Base-by-base conservation (phyloP, 208 protist genomes). In the Trichomonas vaginalis region DNA sequence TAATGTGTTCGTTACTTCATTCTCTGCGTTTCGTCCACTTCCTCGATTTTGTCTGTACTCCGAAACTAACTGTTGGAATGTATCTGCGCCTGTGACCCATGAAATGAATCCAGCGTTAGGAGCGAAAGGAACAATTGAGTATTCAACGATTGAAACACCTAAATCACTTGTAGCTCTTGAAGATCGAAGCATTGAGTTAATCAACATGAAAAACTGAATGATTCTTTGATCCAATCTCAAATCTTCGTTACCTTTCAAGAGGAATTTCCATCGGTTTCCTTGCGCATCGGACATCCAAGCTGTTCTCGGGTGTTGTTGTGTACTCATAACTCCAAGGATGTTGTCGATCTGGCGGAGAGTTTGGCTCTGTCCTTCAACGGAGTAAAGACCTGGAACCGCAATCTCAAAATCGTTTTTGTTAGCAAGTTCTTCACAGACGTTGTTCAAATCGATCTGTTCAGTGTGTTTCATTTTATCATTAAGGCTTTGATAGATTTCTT, bases 241-340 rank as follows among this genome's bases (percentile, higher is more conserved):
- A 88, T 96, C 95, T 96, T 96, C 95, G 37, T 96, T 80, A 27
- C 95, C 95, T 51, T 96, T 96, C 37, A 96, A 51, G 9, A 96
- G 40, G 62, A 96, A 96, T n/a, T 49, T 51, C 56, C 70, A 96
- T 37, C 56, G 23, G 47, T 49, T 80, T 12, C 62, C 95, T 45
- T 96, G 61, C 9, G 9, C 90, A 17, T 82, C 95, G 14, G 4
- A 12, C 45, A 96, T 96, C 8, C 47, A 80, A 45, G 83, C 70
- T 23, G 10, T 35, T 56, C 95, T 15, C 32, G 95, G 95, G 32
- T 82, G 49, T n/a, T 96, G 95, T n/a, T 96, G 86, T n/a, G 86
- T 56, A 8, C 14, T 42, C 17, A 92, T n/a, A n/a, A 92, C 45
- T 12, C 45, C 40, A 14, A 92, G n/a, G 46, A 42, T 51, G 42